Evolutionary conservation across 2,329 filamentous ascomycete genomes (phyloP), one percentile per base, ranked within the genome.

Genomic region (Penicillium sumatraense): DNA sequence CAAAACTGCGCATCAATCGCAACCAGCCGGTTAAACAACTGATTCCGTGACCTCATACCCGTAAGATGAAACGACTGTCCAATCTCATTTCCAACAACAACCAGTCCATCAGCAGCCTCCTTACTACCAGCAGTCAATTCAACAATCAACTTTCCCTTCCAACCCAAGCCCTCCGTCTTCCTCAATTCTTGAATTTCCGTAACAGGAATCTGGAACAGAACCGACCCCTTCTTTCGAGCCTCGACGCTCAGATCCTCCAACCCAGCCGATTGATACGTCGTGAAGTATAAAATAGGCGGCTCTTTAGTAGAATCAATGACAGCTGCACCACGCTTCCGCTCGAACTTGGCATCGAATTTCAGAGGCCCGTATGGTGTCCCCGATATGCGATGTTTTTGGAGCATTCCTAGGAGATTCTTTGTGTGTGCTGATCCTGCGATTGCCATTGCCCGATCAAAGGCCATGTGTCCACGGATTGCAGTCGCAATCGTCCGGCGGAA

Each of bases 71-170:
- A 66, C 10, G 76, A 78, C 14, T 82, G 75, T 0, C 87, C 84
- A 13, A 58, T 61, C 29, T 74, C 74, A 51, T 78, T 78, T n/a
- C 86, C 85, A 23, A 78, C 77, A 60, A 93, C 84, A 60, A 90
- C 80, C 61, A 96, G 63, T 0, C 89, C 90, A 75, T 95, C 91
- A 0, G 88, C 85, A 26, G 95, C 85, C 70, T 93, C 86, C 45
- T 86, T 81, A 0, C 86, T 83, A 3, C 69, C 66, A 65, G 91
- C 81, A 1, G 89, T 87, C 89, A 91, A 91, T 0, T 90, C 90
- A 1, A 95, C 89, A 1, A 95, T 82, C 47, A 95, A 75, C 77
- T 91, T 93, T 1, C 86, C 86, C 75, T 95, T 96, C 90, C 90
- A 96, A 0, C 90, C 90, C 31, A 93, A 79, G 0, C 91, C 91